phyloP scores from a whole-genome alignment of 2,329 filamentous ascomycete species.

The Alternaria brassicicola region DNA sequence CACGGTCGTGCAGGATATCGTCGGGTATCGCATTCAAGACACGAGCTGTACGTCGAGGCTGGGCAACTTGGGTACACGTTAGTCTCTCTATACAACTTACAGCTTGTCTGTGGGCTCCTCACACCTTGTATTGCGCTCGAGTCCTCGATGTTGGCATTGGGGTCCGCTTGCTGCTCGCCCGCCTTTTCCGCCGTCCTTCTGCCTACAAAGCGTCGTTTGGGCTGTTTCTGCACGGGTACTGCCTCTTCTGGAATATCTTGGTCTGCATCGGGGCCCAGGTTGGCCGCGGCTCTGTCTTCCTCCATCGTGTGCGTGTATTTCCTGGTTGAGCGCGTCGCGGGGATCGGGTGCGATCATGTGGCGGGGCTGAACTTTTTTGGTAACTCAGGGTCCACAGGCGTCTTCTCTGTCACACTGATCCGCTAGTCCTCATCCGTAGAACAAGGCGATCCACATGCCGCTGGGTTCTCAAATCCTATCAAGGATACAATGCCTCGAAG shows the following conservation, averaged over 20 bases:
- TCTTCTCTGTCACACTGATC: neutral
- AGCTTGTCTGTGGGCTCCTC: slow-evolving; percentile 27
- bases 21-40: slow-evolving; percentile 90
- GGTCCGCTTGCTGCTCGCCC: slow-evolving; percentile 51
- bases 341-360: slow-evolving; percentile 18
- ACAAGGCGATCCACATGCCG: neutral
- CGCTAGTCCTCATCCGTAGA: neutral
- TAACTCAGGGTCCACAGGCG: neutral
- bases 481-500: neutral
- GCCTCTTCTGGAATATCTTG: slow-evolving; percentile 64
- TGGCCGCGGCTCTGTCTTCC: slow-evolving; percentile 72
- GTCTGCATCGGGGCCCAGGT: slow-evolving; percentile 72
- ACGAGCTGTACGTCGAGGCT: slow-evolving; percentile 73
- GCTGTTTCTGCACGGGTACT: slow-evolving; percentile 65
- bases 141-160: slow-evolving; percentile 60
- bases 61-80: slow-evolving; percentile 62
- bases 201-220: slow-evolving; percentile 92
- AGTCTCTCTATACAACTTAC: slow-evolving; percentile 7
- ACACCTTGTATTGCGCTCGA: slow-evolving; percentile 72
- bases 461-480: neutral
- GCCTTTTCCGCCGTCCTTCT: slow-evolving; percentile 71
- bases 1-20: slow-evolving; percentile 82
- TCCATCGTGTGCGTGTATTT: slow-evolving; percentile 63
- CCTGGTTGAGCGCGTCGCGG: slow-evolving; percentile 15
- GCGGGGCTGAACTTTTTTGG: slow-evolving; percentile 20